These are phyloP conservation scores for Kodamaea kaohsiungensis DNA, from an alignment of 805 yeast genomes.

Conservation along the genomic window DNA sequence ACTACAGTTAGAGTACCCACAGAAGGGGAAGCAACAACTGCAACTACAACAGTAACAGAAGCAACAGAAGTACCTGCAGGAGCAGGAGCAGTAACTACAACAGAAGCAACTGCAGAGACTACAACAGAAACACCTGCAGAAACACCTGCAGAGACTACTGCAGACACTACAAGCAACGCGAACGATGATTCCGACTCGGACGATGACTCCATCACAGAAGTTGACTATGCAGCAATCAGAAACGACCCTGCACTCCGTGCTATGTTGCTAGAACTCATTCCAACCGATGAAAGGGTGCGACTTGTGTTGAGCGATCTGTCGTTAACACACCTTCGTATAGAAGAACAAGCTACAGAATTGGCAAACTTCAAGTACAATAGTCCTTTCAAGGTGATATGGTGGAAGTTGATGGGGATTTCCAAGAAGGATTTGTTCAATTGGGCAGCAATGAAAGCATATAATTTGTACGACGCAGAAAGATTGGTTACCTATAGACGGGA, in stretches of 20 bases:
- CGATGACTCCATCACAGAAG: constrained; percentile 1
- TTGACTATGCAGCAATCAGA: constrained; percentile 19
- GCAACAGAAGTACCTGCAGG: not conserved
- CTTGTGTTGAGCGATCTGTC: constrained; percentile 39
- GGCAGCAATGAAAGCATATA: constrained; percentile 44
- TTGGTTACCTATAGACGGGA: constrained; percentile 1
- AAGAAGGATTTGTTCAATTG: constrained; percentile 50
- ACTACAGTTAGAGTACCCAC: not conserved
- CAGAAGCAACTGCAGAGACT: no score
- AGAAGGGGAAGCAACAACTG: not conserved
- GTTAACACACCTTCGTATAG: constrained; percentile 39
- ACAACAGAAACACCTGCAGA: constrained; percentile 1
- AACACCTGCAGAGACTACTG: not conserved
- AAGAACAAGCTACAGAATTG: constrained; percentile 42
- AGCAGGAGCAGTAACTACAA: not conserved
- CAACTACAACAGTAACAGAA: not conserved
- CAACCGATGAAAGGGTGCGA: constrained; percentile 43
- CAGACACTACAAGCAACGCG: not conserved
- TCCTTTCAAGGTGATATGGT: constrained; percentile 40
- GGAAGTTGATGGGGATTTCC: constrained; percentile 59
- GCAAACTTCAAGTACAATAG: constrained; percentile 36
- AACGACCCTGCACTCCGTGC: constrained; percentile 38
- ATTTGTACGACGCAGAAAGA: constrained; percentile 5
- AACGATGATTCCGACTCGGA: not conserved
- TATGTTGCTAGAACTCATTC: constrained; percentile 40